Evolutionary conservation across 768 basidiomycete species (phyloP).

Genomic region (Austroboletus festivus): DNA sequence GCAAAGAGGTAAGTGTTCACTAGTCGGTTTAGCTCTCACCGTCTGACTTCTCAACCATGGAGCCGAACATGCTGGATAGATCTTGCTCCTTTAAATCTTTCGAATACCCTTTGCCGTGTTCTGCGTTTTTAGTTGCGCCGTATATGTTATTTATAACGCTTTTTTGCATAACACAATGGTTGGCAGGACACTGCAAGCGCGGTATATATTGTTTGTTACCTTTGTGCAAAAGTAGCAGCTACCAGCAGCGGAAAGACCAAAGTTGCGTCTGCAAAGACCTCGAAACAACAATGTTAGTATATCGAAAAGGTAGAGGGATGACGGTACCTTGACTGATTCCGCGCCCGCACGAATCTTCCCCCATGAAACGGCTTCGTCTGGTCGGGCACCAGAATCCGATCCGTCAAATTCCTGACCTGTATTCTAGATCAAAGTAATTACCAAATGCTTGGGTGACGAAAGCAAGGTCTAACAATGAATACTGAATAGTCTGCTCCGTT

Average conservation of each 20-base stretch:
- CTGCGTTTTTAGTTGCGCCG: not conserved
- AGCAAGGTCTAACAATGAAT: constrained; percentile 65
- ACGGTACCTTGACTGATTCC: constrained; percentile 72
- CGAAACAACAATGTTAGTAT: not conserved
- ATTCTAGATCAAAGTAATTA: constrained; percentile 50
- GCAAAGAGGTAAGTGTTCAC: constrained; percentile 35
- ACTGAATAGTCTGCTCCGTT: constrained; percentile 98
- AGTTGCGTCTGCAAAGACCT: constrained; percentile 95
- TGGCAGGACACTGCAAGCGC: not conserved
- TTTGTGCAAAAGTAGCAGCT: constrained; percentile 85
- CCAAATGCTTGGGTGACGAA: not conserved
- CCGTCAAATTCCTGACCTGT: constrained; percentile 99
- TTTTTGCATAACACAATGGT: not conserved
- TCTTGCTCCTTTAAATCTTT: not conserved
- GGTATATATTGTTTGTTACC: constrained; percentile 8
- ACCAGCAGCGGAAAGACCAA: constrained; percentile 94
- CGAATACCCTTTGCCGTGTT: not conserved
- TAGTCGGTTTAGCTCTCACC: constrained; percentile 1
- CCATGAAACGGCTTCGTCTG: constrained; percentile 98
- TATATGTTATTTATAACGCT: constrained; percentile 13
- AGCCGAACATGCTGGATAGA: constrained; percentile 27
- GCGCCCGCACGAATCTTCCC: constrained; percentile 91
- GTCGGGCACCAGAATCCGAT: constrained; percentile 93
- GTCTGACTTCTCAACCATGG: constrained; percentile 15
- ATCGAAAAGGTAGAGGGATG: constrained; percentile 5